These are phyloP conservation scores for Diaporthe vexans DNA, from an alignment of 2,329 filamentous ascomycete species.

Conservation along the genomic window DNA sequence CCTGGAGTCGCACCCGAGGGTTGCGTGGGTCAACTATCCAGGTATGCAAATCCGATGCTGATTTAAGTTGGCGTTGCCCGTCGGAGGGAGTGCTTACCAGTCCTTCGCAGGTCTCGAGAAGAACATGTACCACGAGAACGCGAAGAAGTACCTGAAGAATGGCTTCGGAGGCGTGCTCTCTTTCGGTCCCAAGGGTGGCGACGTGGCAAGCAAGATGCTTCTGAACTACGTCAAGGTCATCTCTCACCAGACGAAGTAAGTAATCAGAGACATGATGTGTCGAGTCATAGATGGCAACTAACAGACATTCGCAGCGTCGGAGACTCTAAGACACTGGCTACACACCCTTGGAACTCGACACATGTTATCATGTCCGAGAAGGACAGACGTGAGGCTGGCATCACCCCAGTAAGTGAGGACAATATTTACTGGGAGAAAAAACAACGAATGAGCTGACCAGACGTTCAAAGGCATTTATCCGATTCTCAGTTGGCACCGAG, in stretches of 20 bases:
- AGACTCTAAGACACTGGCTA: slow-evolving; percentile 93
- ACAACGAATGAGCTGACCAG: neutral
- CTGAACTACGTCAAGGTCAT: slow-evolving; percentile 96
- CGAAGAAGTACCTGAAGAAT: slow-evolving; percentile 87
- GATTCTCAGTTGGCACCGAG: slow-evolving; percentile 95
- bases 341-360: slow-evolving; percentile 95
- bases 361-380: slow-evolving; percentile 91
- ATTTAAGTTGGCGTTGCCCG: no score
- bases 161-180: slow-evolving; percentile 95
- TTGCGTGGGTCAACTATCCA: slow-evolving; percentile 94
- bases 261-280: fast-evolving
- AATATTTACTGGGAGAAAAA: no score
- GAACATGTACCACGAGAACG: slow-evolving; percentile 83
- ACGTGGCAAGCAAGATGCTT: slow-evolving; percentile 83
- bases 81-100: neutral
- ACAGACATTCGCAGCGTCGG: slow-evolving; percentile 69
- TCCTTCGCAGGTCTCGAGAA: slow-evolving; percentile 71
- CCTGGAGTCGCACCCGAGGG: slow-evolving; percentile 85
- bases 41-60: slow-evolving; percentile 50
- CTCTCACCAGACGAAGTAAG: slow-evolving; percentile 87
- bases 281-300: neutral
- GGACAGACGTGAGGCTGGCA: slow-evolving; percentile 84
- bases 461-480: slow-evolving; percentile 78
- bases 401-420: slow-evolving; percentile 73
- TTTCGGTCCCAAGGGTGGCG: slow-evolving; percentile 93